A percentile compares a stretch with the other conserved stretches of the same genome.
These are phyloP conservation scores for Plasmodium vivax DNA, from an alignment of 169 alveolate genomes.

Conservation along the genomic window DNA sequence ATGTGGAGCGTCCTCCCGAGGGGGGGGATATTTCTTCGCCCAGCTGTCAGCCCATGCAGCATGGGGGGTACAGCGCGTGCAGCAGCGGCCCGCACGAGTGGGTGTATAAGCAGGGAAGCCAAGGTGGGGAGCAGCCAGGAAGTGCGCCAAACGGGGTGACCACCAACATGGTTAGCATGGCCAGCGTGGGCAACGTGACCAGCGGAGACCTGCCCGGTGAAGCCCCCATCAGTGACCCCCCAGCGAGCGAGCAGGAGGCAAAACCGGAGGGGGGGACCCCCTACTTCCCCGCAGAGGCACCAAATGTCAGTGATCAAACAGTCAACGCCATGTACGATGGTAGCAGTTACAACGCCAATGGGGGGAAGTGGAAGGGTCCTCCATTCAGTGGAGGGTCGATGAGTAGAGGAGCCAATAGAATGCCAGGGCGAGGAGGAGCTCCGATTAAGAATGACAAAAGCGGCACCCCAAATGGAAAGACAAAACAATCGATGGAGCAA, in stretches of 20 bases:
- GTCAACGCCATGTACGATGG: not conserved
- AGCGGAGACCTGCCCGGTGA: not conserved
- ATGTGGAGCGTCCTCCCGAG: not conserved
- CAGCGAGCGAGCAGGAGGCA: not conserved
- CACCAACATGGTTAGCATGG: not conserved
- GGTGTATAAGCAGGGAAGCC: not conserved
- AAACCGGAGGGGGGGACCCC: not conserved
- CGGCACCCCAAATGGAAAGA: not conserved
- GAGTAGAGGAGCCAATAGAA: not conserved
- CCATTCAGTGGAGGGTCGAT: not conserved
- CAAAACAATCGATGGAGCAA: not conserved
- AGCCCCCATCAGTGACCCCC: not conserved
- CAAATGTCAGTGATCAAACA: not conserved
- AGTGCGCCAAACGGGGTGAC: not conserved
- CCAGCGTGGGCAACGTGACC: too few species aligned
- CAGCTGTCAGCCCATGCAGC: not conserved
- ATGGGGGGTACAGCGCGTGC: not conserved
- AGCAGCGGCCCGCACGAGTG: not conserved
- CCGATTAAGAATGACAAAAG: not conserved
- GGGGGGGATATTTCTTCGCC: not conserved
- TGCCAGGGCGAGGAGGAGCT: not conserved
- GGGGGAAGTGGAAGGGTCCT: not conserved
- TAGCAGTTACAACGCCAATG: not conserved
- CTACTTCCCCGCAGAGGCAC: not conserved
- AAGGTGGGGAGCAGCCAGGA: not conserved